These are phyloP conservation scores for Suillus subaureus DNA, from an alignment of 768 basidiomycete genomes.

Conservation along the genomic window DNA sequence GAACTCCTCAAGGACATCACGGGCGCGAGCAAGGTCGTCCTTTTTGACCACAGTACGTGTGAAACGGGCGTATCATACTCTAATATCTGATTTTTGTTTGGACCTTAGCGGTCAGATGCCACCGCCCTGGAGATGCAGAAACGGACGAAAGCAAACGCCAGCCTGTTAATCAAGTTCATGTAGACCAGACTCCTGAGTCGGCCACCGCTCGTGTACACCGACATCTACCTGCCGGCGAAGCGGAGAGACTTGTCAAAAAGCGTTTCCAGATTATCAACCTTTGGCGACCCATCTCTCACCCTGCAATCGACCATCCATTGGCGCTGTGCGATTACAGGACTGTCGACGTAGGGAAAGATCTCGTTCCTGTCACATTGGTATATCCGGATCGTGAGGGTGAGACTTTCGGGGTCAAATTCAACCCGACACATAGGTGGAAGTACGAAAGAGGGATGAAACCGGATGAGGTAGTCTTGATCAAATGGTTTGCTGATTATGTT, in stretches of 20 bases:
- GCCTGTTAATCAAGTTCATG: slow-evolving; percentile 44
- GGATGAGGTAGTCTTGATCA: slow-evolving; percentile 54
- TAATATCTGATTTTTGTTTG: slow-evolving; percentile 1
- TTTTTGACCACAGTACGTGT: slow-evolving; percentile 65
- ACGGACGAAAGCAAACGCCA: slow-evolving; percentile 42
- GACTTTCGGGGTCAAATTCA: slow-evolving; percentile 48
- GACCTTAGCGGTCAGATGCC: slow-evolving; percentile 47
- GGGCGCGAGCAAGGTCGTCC: slow-evolving; percentile 59
- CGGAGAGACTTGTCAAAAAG: slow-evolving; percentile 41
- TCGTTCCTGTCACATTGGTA: slow-evolving; percentile 45
- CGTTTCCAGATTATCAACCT: slow-evolving; percentile 64
- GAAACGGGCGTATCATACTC: not conserved
- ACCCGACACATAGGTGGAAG: slow-evolving; percentile 53
- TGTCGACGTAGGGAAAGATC: slow-evolving; percentile 43
- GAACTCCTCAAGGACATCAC: slow-evolving; percentile 61
- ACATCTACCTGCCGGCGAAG: slow-evolving; percentile 52
- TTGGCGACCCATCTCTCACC: slow-evolving; percentile 55
- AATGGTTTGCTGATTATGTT: slow-evolving; percentile 40
- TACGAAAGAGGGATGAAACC: slow-evolving; percentile 49
- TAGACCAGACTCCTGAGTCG: slow-evolving; percentile 53
- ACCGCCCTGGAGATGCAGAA: slow-evolving; percentile 39
- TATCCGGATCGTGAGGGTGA: slow-evolving; percentile 57
- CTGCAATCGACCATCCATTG: slow-evolving; percentile 53
- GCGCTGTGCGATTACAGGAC: slow-evolving; percentile 53
- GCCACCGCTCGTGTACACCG: slow-evolving; percentile 49